Evolutionary conservation across 192 early-diverging fungal genomes (phyloP), one percentile per base, ranked within the genome.

Genomic region (Gaertneriomyces semiglobifer): DNA sequence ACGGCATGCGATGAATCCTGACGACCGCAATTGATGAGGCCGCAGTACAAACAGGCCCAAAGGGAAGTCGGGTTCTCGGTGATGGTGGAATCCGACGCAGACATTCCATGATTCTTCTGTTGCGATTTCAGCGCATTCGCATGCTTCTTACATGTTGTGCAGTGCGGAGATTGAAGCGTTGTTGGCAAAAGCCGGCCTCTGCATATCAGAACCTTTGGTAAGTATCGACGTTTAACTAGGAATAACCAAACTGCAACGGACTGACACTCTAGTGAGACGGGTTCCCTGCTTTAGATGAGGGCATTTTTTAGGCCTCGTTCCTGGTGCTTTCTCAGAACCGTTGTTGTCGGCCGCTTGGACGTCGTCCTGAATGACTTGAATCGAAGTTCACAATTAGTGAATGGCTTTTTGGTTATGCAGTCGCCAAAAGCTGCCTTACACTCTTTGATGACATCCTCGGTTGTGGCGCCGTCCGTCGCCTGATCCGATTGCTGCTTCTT

Each of bases 11-110:
- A 46, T n/a, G 38, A n/a, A 52, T 75, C 75, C 51, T 59, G 41
- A 16, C 76, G 57, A 38, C 79, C 76, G 53, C 79, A 81, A 45
- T 63, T 60, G 4, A 64, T 39, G 4, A 33, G 46, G 7, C 65
- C 78, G 65, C 78, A 79, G 25, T 54, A 53, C 5, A 76, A 62
- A 68, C 78, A 79, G 7, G 76, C 47, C 78, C 78, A 79, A 9
- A 77, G 68, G 38, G 66, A 41, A 5, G 71, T 55, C 18, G 66
- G 46, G 5, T 60, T 50, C 5, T n/a, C 25, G 12, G 7, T 52
- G 50, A 47, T 5, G n/a, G 61, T 11, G 3, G 43, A 18, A 20
- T 5, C 50, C 50, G 50, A 20, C 6, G 50, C 50, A 18, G 50
- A 3, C 4, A 39, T 6, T 57, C 20, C 38, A 38, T 57, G 14